Percentiles rank a stretch among this genome's conserved stretches.
These are phyloP conservation scores for Exsudoporus frostii DNA, from an alignment of 768 basidiomycete genomes.

Conservation along the genomic window DNA sequence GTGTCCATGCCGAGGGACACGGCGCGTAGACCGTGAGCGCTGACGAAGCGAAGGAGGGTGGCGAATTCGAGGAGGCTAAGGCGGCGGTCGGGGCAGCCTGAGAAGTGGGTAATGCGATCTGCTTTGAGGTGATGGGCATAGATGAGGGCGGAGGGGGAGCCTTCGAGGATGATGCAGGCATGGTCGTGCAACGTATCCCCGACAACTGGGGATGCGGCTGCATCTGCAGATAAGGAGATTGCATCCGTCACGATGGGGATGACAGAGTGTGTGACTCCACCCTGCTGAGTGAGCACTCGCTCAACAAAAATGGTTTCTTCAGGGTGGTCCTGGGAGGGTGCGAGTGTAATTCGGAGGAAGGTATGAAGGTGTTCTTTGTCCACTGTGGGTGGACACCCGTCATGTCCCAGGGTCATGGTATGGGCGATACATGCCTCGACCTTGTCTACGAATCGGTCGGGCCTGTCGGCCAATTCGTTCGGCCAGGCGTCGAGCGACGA, in stretches of 20 bases:
- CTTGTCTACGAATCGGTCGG: conserved; percentile 6
- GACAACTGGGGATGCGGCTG: background rate
- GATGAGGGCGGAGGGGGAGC: background rate
- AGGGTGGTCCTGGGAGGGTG: conserved; percentile 1
- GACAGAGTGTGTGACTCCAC: background rate
- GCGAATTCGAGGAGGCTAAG: conserved; percentile 13
- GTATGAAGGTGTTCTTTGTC: conserved; percentile 8
- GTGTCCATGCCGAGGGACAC: conserved; percentile 9
- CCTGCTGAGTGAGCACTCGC: conserved; percentile 2
- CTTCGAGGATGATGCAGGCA: conserved; percentile 10
- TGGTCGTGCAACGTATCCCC: conserved; percentile 9
- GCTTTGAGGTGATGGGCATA: conserved; percentile 1
- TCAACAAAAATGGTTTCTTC: conserved; percentile 9
- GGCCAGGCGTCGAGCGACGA: conserved; percentile 13
- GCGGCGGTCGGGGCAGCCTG: background rate
- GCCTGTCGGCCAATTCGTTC: background rate
- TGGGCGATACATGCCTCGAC: conserved; percentile 9
- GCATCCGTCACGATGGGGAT: background rate
- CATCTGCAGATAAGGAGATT: background rate
- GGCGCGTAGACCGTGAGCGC: background rate
- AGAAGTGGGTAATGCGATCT: background rate
- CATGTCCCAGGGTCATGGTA: background rate
- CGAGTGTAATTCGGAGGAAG: conserved; percentile 7
- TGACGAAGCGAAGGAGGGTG: conserved; percentile 8
- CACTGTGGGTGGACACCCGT: background rate